Percentiles rank a stretch among this genome's conserved stretches.
phyloP scores from a whole-genome alignment of 2,329 filamentous ascomycete species.

The Talaromyces sp. region DNA sequence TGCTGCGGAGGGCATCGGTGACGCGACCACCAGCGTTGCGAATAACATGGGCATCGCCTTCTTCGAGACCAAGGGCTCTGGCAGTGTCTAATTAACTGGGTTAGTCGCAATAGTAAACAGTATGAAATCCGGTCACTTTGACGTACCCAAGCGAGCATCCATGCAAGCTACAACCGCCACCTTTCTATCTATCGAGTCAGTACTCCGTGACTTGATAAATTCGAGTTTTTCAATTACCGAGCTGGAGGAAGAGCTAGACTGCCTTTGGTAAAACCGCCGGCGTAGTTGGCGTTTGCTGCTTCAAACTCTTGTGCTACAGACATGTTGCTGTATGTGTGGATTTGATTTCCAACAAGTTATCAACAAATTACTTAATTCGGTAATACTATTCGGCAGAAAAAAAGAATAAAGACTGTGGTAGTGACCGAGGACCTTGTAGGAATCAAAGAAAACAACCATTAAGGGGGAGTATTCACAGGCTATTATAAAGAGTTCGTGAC shows the following conservation, averaged over 20 bases:
- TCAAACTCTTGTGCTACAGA: slow-evolving; percentile 47
- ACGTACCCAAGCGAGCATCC: slow-evolving; percentile 59
- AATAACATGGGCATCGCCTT: slow-evolving; percentile 75
- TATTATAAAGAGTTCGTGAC: neutral
- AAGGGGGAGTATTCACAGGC: neutral
- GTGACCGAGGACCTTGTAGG: neutral
- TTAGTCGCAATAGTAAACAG: neutral
- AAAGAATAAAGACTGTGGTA: neutral
- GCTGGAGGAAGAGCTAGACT: slow-evolving; percentile 64
- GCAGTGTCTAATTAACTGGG: slow-evolving; percentile 49
- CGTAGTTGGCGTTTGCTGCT: slow-evolving; percentile 55
- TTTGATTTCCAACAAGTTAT: neutral
- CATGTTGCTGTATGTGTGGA: slow-evolving; percentile 15
- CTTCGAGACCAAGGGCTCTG: slow-evolving; percentile 63
- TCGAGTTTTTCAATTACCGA: slow-evolving; percentile 37
- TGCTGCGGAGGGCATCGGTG: slow-evolving; percentile 65
- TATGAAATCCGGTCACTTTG: neutral
- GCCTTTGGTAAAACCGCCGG: slow-evolving; percentile 59
- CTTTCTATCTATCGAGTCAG: slow-evolving; percentile 14
- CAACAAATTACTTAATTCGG: neutral
- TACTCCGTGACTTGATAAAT: neutral
- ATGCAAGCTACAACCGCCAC: slow-evolving; percentile 66
- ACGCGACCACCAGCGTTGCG: slow-evolving; percentile 68
- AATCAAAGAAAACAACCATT: neutral
- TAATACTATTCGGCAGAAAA: neutral